Evolutionary conservation across 2,329 filamentous ascomycete species (phyloP), one percentile per base, ranked within the genome.

Genomic region (Apiospora arundinis): DNA sequence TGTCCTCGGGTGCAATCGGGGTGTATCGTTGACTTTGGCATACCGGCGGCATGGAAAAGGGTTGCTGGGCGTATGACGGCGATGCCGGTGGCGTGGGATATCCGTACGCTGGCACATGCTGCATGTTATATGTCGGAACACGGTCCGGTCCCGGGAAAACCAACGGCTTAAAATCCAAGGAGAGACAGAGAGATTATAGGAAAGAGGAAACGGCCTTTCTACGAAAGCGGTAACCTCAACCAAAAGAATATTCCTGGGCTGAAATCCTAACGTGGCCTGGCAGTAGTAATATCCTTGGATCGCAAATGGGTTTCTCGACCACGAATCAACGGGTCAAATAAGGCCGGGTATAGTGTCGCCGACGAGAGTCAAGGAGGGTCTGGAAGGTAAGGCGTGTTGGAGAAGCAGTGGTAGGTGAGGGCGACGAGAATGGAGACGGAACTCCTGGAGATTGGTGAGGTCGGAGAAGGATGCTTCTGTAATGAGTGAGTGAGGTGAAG

Each of bases 1-100:
- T 91, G 80, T 95, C 93, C 88, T 97, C 93, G 56, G 95, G 94
- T 70, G 90, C 83, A 77, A 89, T 85, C 73, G 90, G 91, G 70
- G 87, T 83, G 77, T 83, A 89, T 76, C 84, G 84, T 63, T 63
- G 56, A 68, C 84, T 78, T 73, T 82, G 83, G 75, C 82, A 85
- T 72, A 76, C 74, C 65, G 81, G 80, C 72, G 83, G 81, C 23
- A 80, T 74, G 48, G 79, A 78, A 73, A 80, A 82, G 42, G 81
- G 79, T 72, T 81, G 81, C 72, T 83, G 81, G 69, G 80, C 85
- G 83, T 88, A 86, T 72, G 83, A 82, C 72, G 88, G 88, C 74
- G 88, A 89, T 72, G 87, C 85, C 78, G 88, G 88, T 75, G 88
- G 88, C 75, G 87, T 89, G 77, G 86, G 87, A 81, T 88, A 87